phyloP scores from a whole-genome alignment of 176 grass and related monocot genomes.

The Cenchrus purpureus region DNA sequence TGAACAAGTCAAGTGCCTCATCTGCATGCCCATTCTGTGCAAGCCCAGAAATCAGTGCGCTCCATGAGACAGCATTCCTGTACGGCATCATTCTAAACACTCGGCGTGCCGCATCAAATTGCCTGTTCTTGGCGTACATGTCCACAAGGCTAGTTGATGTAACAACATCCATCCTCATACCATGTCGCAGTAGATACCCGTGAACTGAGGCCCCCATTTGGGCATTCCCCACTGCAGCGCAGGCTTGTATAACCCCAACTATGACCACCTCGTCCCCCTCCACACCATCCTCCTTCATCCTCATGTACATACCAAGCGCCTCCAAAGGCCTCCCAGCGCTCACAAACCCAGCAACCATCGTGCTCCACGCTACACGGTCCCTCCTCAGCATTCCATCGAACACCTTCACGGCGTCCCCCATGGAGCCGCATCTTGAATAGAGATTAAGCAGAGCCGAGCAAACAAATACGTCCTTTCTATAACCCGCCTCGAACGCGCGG shows the following conservation, averaged over 20 bases:
- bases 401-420: constrained; percentile 50
- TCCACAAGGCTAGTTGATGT: constrained; percentile 54
- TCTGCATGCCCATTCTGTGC: constrained; percentile 47
- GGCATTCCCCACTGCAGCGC: constrained; percentile 3
- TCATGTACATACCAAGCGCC: constrained; percentile 59
- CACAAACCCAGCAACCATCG: constrained; percentile 64
- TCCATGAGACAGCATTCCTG: constrained; percentile 64
- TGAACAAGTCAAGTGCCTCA: constrained; percentile 56
- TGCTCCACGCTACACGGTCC: constrained; percentile 66
- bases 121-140: constrained; percentile 57
- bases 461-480: constrained; percentile 54
- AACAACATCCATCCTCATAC: constrained; percentile 53
- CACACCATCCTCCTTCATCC: constrained; percentile 45
- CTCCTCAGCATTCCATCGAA: constrained; percentile 63
- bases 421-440: constrained; percentile 55
- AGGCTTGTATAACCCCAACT: constrained; percentile 52
- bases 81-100: constrained; percentile 31
- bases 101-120: constrained; percentile 41
- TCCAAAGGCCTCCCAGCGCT: constrained; percentile 38
- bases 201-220: constrained; percentile 57
- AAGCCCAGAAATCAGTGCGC: constrained; percentile 47
- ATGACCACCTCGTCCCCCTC: constrained; percentile 57
- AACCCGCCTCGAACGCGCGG: constrained; percentile 44
- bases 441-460: constrained; percentile 65
- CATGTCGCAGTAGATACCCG: constrained; percentile 47